These are phyloP conservation scores for Penicillium occitanis DNA, from an alignment of 2,329 filamentous ascomycete species.

Conservation along the genomic window DNA sequence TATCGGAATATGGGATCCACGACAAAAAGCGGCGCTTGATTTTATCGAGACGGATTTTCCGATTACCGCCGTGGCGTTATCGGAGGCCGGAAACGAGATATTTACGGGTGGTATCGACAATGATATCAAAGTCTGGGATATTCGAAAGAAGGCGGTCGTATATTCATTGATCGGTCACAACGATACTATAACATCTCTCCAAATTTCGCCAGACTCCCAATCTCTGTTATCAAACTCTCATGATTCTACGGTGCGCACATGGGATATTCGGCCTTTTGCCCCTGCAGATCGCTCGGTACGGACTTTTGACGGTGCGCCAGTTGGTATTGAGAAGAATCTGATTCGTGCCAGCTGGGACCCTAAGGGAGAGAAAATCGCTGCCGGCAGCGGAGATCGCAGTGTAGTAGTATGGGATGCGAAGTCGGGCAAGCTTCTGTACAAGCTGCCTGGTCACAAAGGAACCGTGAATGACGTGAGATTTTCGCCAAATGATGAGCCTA, in stretches of 20 bases:
- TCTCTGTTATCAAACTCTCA: slow-evolving; percentile 87
- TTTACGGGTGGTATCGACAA: slow-evolving; percentile 96
- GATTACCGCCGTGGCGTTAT: slow-evolving; percentile 85
- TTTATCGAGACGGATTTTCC: slow-evolving; percentile 90
- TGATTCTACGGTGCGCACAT: slow-evolving; percentile 90
- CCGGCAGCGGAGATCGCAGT: slow-evolving; percentile 85
- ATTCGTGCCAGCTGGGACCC: slow-evolving; percentile 87
- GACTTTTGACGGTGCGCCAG: slow-evolving; percentile 88
- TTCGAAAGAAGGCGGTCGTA: slow-evolving; percentile 83
- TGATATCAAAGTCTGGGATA: slow-evolving; percentile 94
- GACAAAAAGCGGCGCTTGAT: slow-evolving; percentile 82
- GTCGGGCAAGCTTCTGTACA: slow-evolving; percentile 88
- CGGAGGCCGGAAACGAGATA: slow-evolving; percentile 91
- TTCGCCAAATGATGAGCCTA: slow-evolving; percentile 77
- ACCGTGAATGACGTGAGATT: slow-evolving; percentile 95
- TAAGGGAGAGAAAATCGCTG: slow-evolving; percentile 80
- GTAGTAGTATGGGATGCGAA: slow-evolving; percentile 88
- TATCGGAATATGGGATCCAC: slow-evolving; percentile 93
- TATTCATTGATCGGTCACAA: slow-evolving; percentile 88
- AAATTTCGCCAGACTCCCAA: slow-evolving; percentile 91
- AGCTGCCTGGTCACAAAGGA: slow-evolving; percentile 91
- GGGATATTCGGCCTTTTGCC: slow-evolving; percentile 95
- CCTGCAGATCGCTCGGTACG: slow-evolving; percentile 79
- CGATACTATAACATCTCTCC: slow-evolving; percentile 86
- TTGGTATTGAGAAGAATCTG: slow-evolving; percentile 87